phyloP scores from a whole-genome alignment of 208 protist genomes.

The Tritrichomonas foetus region DNA sequence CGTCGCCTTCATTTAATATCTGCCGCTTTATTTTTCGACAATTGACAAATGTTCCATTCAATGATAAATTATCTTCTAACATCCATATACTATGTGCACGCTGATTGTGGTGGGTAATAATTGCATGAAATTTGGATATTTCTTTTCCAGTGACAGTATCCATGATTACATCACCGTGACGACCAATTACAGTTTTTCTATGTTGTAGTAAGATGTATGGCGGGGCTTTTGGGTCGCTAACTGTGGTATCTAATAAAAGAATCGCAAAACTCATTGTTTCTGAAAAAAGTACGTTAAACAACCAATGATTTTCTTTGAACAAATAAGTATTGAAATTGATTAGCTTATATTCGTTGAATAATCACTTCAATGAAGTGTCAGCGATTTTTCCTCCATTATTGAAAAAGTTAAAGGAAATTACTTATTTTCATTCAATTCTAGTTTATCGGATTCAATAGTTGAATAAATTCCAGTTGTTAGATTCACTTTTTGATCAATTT shows the following conservation, averaged over 20 bases:
- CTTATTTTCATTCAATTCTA: too few species aligned
- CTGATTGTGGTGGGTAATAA: neutral
- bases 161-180: neutral
- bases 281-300: too few species aligned
- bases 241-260: neutral
- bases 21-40: neutral
- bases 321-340: too few species aligned
- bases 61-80: neutral
- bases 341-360: too few species aligned
- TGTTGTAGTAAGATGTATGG: neutral
- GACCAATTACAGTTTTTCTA: neutral
- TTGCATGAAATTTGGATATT: constrained; percentile 25
- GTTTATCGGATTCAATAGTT: too few species aligned
- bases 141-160: neutral
- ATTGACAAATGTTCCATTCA: constrained; percentile 31
- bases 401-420: too few species aligned
- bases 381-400: too few species aligned
- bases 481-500: too few species aligned
- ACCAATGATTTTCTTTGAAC: too few species aligned
- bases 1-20: neutral
- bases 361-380: too few species aligned
- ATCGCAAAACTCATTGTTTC: neutral
- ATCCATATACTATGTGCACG: neutral
- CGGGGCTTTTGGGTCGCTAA: neutral
- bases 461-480: too few species aligned